phyloP scores from a whole-genome alignment of 139 green algal species.

The Picochlorum sp. region DNA sequence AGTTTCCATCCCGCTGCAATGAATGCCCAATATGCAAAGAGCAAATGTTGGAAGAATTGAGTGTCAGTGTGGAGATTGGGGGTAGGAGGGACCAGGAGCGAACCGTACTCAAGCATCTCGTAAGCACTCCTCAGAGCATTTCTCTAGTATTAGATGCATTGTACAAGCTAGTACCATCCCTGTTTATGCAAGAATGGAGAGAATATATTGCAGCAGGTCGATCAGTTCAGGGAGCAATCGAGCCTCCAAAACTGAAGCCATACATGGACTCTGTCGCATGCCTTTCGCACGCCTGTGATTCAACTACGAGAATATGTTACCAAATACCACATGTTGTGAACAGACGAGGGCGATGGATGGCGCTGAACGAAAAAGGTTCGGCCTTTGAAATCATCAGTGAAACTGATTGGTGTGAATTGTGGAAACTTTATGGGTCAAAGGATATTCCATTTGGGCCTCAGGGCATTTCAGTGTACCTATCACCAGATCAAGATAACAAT shows the following conservation, averaged over 20 bases:
- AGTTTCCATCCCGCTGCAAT: slow-evolving; percentile 13
- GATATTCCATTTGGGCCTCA: not conserved
- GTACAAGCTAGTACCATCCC: slow-evolving; percentile 50
- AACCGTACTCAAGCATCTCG: slow-evolving; percentile 27
- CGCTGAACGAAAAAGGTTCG: not conserved
- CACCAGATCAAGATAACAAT: not conserved
- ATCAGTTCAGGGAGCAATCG: not conserved
- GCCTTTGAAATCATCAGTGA: slow-evolving; percentile 24
- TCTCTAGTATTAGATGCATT: slow-evolving; percentile 24
- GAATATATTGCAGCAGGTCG: slow-evolving; percentile 19
- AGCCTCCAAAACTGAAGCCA: slow-evolving; percentile 22
- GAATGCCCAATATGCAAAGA: slow-evolving; percentile 23
- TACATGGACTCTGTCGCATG: slow-evolving; percentile 35
- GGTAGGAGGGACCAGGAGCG: slow-evolving; percentile 28
- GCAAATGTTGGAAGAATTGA: slow-evolving; percentile 11
- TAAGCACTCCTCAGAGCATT: slow-evolving; percentile 6
- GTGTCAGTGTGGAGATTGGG: slow-evolving; percentile 14
- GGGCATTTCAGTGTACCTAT: slow-evolving; percentile 3
- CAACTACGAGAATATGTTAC: slow-evolving; percentile 15
- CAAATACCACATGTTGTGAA: slow-evolving; percentile 28
- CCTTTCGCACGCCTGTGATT: slow-evolving; percentile 29
- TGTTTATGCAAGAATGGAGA: slow-evolving; percentile 44
- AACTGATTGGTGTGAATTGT: slow-evolving; percentile 31
- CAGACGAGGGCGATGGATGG: slow-evolving; percentile 43
- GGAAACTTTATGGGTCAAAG: slow-evolving; percentile 14